Percentiles rank a stretch among this genome's conserved stretches.
phyloP scores from a whole-genome alignment of 768 basidiomycete species.

The Tremella mesenterica region DNA sequence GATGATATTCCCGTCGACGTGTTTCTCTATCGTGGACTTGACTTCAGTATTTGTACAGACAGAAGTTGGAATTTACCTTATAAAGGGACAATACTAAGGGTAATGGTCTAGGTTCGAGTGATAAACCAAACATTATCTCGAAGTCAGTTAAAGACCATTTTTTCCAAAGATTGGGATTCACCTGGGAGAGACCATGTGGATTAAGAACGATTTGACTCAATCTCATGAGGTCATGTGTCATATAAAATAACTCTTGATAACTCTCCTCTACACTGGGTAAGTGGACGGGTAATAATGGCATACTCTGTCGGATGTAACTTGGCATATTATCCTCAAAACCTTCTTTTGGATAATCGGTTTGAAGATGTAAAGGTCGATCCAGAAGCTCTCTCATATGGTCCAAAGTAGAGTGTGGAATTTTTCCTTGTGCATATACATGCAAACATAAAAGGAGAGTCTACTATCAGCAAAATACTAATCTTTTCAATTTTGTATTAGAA shows the following conservation, averaged over 20 bases:
- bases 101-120: too few relatives aligned
- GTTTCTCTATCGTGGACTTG: background rate
- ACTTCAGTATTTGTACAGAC: background rate
- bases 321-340: slow-evolving; percentile 4
- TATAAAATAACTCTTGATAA: background rate
- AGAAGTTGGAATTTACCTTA: background rate
- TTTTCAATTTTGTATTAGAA: too few relatives aligned
- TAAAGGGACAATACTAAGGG: background rate
- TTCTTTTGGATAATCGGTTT: slow-evolving; percentile 12
- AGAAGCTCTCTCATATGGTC: too few relatives aligned
- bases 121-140: too few relatives aligned
- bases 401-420: too few relatives aligned
- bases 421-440: too few relatives aligned
- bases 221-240: background rate
- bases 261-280: slow-evolving; percentile 12
- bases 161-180: too few relatives aligned
- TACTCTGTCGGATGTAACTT: slow-evolving; percentile 33
- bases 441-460: too few relatives aligned
- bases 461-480: too few relatives aligned
- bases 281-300: slow-evolving; percentile 34
- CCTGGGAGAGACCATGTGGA: too few relatives aligned
- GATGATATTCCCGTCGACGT: background rate
- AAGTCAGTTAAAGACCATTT: too few relatives aligned
- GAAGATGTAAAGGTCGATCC: slow-evolving; percentile 56
- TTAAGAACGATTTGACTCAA: too few relatives aligned